A percentile compares a stretch with the other conserved stretches of the same genome.
phyloP scores from a whole-genome alignment of 2,329 filamentous ascomycete genomes.

The Pseudogymnoascus verrucosus region DNA sequence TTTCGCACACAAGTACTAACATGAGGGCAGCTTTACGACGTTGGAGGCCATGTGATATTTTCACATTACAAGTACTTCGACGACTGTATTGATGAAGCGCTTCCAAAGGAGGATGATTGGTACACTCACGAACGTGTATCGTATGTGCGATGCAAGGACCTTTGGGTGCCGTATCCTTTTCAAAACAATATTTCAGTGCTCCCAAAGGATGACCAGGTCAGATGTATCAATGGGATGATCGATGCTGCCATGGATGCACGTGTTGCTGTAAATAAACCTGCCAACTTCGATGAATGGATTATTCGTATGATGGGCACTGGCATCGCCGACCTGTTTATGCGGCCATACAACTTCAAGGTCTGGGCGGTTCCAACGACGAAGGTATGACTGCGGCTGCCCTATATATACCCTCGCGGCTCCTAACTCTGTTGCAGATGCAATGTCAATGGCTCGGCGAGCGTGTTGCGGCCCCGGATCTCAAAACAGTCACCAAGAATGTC shows the following conservation, averaged over 20 bases:
- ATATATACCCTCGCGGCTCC: background rate
- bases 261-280: slow-evolving; percentile 82
- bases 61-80: slow-evolving; percentile 99
- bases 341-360: slow-evolving; percentile 99
- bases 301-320: slow-evolving; percentile 83
- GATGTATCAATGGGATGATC: slow-evolving; percentile 90
- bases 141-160: slow-evolving; percentile 91
- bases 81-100: slow-evolving; percentile 94
- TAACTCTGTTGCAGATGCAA: slow-evolving; percentile 67
- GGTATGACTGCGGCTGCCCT: slow-evolving; percentile 40
- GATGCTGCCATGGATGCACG: slow-evolving; percentile 84
- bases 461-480: slow-evolving; percentile 93
- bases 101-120: slow-evolving; percentile 92
- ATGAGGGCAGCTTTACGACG: slow-evolving; percentile 79
- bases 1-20: slow-evolving; percentile 22
- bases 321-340: slow-evolving; percentile 94
- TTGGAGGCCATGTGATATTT: slow-evolving; percentile 97
- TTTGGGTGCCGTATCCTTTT: slow-evolving; percentile 99
- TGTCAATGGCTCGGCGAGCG: slow-evolving; percentile 97
- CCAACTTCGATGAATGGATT: slow-evolving; percentile 98
- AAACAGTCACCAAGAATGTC: slow-evolving; percentile 86
- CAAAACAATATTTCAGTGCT: slow-evolving; percentile 99
- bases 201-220: slow-evolving; percentile 93
- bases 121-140: slow-evolving; percentile 97
- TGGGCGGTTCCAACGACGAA: slow-evolving; percentile 98